A percentile compares a stretch with the other conserved stretches of the same genome.
Evolutionary conservation across 164 flowering plant genomes (phyloP).

Genomic region (Berberis vulgaris): DNA sequence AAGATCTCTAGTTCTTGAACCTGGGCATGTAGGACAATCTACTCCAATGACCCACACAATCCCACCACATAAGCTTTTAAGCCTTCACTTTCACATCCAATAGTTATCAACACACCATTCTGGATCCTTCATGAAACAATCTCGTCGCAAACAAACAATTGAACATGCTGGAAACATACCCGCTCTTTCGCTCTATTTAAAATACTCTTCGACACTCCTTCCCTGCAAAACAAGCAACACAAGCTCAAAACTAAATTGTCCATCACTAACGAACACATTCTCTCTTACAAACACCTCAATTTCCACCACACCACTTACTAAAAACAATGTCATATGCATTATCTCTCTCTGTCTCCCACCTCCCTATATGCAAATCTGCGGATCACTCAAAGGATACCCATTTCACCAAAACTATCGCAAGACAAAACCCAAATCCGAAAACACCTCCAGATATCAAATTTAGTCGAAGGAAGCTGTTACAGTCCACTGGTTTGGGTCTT

Average conservation of each 20-base stretch:
- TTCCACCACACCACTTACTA: neutral
- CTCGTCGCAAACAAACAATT: neutral
- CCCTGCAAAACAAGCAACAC: no score
- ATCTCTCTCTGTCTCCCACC: slow-evolving; percentile 26
- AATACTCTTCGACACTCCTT: neutral
- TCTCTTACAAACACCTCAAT: no score
- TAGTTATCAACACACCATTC: neutral
- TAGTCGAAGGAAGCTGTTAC: slow-evolving; percentile 31
- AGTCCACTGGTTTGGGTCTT: slow-evolving; percentile 28
- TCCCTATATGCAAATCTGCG: slow-evolving; percentile 31
- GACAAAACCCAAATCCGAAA: slow-evolving; percentile 23
- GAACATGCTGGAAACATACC: slow-evolving; percentile 4
- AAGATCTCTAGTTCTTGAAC: no score
- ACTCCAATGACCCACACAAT: no score
- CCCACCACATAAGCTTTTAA: no score
- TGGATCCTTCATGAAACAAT: slow-evolving; percentile 15
- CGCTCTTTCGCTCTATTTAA: slow-evolving; percentile 4
- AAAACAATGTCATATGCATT: slow-evolving; percentile 31
- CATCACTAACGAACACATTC: no score
- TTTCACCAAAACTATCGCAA: slow-evolving; percentile 15
- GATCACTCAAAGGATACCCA: slow-evolving; percentile 29
- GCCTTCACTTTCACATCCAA: no score
- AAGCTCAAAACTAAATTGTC: no score
- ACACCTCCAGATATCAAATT: slow-evolving; percentile 14
- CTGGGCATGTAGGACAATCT: no score